These are phyloP conservation scores for Blastobotrys mokoenaii DNA, from an alignment of 805 yeast genomes.

Conservation along the genomic window DNA sequence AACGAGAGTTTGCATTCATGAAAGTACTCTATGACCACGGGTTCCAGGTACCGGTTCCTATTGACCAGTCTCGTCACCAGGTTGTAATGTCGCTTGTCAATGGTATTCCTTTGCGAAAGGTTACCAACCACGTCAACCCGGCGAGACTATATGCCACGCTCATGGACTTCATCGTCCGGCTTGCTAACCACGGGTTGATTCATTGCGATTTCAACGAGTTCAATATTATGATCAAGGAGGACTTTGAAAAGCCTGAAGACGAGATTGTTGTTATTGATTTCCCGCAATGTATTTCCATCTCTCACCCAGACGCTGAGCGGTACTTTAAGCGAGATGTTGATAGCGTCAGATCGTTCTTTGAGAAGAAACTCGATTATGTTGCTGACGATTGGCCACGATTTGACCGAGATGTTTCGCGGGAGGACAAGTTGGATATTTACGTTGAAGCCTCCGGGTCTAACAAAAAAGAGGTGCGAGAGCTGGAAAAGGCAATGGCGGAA, in stretches of 20 bases:
- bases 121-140: slow-evolving; percentile 61
- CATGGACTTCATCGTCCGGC: slow-evolving; percentile 76
- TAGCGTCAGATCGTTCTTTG: slow-evolving; percentile 78
- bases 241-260: slow-evolving; percentile 35
- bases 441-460: slow-evolving; percentile 88
- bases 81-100: slow-evolving; percentile 85
- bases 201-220: slow-evolving; percentile 98
- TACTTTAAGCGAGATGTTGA: slow-evolving; percentile 91
- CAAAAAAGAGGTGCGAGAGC: slow-evolving; percentile 50
- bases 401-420: slow-evolving; percentile 63
- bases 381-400: slow-evolving; percentile 83
- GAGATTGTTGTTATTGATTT: slow-evolving; percentile 93
- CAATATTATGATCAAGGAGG: slow-evolving; percentile 75
- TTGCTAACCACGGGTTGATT: slow-evolving; percentile 83
- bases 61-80: slow-evolving; percentile 83
- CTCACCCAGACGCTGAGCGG: slow-evolving; percentile 78
- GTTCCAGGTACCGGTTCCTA: slow-evolving; percentile 81
- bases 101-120: slow-evolving; percentile 85
- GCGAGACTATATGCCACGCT: slow-evolving; percentile 70
- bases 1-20: slow-evolving; percentile 88
- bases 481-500: slow-evolving; percentile 64
- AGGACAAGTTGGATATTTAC: slow-evolving; percentile 65
- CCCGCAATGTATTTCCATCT: slow-evolving; percentile 95
- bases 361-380: slow-evolving; percentile 61
- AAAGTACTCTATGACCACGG: slow-evolving; percentile 61